Base-by-base conservation (phyloP, 1,139 yeast genomes). In the Yamadazyma taylorii region DNA sequence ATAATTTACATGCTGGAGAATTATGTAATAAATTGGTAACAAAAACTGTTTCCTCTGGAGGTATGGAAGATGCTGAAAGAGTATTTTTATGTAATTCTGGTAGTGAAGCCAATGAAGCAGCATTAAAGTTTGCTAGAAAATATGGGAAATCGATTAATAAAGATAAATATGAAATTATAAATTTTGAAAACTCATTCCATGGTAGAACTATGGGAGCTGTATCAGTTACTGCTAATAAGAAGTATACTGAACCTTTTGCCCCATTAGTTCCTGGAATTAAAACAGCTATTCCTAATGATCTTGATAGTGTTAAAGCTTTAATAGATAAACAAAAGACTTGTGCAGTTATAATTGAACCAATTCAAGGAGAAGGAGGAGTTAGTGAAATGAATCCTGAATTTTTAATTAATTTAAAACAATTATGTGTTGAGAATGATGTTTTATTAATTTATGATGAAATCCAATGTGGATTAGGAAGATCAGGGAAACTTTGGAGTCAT, bases 291-390 rank as follows among this genome's bases (percentile, higher is more conserved):
- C 70, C 83, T 37, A 78, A 76, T 43, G 79, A 82, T 51, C 66
- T 82, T 28, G 73, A 66, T 34, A 74, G 83, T 23, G 81, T 87
- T 10, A 73, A 79, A 45, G 52, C 60, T 2, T 54, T 81, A 13
- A 81, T 89, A 38, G 74, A 74, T 43, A 61, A 60, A 42, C 85
- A 83, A 8, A 79, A 83, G 51, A 83, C 96, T 0, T 88, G 96
- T 54, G 98, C 90, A 37, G 94, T 92, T 27, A 90, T 92, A 39
- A 81, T 92, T 28, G 98, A 92, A 65, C 98, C 98, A 15, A 82
- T 92, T 42, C 98, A 92, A 67, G 98, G 97, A 49, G 98, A 92
- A 67, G 98, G 98, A 39, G 98, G 98, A 43, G 82, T 92, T 16
- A 80, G 81, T 52, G 78, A 81, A 15, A 75, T 87, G 38, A 73